Evolutionary conservation across 2,329 filamentous ascomycete genomes (phyloP).

Genomic region (Penicillium sp.): DNA sequence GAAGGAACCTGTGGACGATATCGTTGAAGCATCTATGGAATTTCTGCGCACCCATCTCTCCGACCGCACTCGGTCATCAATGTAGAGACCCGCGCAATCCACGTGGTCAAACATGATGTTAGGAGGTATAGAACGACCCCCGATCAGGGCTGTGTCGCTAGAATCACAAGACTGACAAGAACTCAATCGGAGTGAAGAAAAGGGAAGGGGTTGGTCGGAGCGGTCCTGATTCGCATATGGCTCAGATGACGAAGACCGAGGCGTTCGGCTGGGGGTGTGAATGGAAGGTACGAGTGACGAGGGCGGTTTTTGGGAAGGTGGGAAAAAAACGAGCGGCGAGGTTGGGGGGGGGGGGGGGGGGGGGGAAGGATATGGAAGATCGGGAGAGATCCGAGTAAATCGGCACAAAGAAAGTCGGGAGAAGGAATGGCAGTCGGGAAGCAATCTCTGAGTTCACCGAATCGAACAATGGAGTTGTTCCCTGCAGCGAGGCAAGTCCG

Average conservation of each 20-base stretch:
- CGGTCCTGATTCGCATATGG: conserved; percentile 32
- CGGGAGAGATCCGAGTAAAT: conserved; percentile 4
- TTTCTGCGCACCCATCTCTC: conserved; percentile 46
- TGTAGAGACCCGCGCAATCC: conserved; percentile 48
- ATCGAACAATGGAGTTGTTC: conserved; percentile 36
- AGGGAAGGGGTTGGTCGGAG: conserved; percentile 16
- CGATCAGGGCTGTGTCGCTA: conserved; percentile 22
- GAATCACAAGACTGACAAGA: conserved; percentile 12
- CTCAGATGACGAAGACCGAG: conserved; percentile 12
- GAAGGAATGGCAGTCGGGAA: conserved; percentile 22
- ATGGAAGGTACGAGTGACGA: conserved; percentile 16
- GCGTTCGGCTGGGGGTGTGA: conserved; percentile 6
- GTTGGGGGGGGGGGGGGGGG: too few relatives aligned
- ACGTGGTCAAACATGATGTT: conserved; percentile 45
- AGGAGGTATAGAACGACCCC: conserved; percentile 4
- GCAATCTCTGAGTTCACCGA: conserved; percentile 17
- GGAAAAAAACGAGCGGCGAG: conserved; percentile 4
- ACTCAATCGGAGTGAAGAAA: conserved; percentile 14
- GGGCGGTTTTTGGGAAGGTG: conserved; percentile 2
- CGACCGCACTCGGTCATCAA: conserved; percentile 47
- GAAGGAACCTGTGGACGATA: conserved; percentile 29
- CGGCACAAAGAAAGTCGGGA: conserved; percentile 11
- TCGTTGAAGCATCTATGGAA: conserved; percentile 28
- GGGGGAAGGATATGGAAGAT: background rate
- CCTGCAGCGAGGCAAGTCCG: conserved; percentile 29